Base-by-base conservation (phyloP, 345 rosid genomes). In the Euphorbia tirucalli region DNA sequence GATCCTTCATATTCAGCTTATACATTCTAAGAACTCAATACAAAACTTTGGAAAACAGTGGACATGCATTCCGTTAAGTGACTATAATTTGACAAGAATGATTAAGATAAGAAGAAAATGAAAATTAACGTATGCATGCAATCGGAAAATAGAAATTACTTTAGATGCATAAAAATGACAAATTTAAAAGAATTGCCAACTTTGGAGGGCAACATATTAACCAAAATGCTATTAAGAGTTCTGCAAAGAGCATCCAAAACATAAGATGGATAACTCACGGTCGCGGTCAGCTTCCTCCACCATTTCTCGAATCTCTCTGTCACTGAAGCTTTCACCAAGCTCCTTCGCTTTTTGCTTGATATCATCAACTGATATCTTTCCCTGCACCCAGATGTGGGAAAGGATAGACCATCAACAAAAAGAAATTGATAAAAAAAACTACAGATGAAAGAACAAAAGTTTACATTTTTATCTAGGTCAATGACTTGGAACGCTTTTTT, bases 391-490 rank as follows among this genome's bases (percentile, higher is more conserved):
- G 61, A 65, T 19, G 19, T 60, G 55, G 14, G 16, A 19, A 59
- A 21, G 25, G 39, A 72, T 25, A 58, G 72, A 41, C 2, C 28
- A 48, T 60, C 59, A 57, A 62, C 30, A 75, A 30, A 61, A 21
- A 59, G 16, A 15, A 70, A 59, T n/a, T 6, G 22, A 56, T 22
- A 10, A 9, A 0, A 35, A 64, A 31, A n/a, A 25, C 5, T 10
- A 30, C 27, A 9, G 16, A 35, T 41, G 46, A 69, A 69, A 39
- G 59, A 68, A 65, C 35, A 71, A 61, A 75, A 63, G 14, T 69
- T 74, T 65, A 92, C 98, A 78, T 89, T 90, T 22, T 85, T 85
- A 85, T 96, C 97, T 28, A 86, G 88, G 87, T 96, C 99, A 77
- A 93, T 87, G 77, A 93, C 81, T 27, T 60, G 77, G 74, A 93